phyloP scores from a whole-genome alignment of 768 basidiomycete species.

The Auricularia auricula-judae region DNA sequence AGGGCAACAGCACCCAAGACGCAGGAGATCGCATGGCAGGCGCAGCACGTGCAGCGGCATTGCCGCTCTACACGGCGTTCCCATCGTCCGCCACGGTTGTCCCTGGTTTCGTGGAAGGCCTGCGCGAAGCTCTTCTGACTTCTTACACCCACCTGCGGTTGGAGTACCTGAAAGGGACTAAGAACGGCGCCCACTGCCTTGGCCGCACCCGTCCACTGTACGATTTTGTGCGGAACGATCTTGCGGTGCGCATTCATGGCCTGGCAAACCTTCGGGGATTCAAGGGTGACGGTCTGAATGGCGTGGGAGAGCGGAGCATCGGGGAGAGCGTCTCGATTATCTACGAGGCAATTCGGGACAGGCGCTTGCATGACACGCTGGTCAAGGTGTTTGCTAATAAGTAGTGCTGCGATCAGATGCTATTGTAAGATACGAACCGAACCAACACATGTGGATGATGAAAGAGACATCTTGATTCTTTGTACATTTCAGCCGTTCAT shows the following conservation, averaged over 20 bases:
- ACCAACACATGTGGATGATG: too few species aligned
- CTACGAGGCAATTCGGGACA: conserved; percentile 68
- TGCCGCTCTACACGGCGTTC: neutral
- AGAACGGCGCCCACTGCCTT: conserved; percentile 37
- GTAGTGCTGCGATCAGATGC: too few species aligned
- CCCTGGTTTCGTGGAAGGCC: neutral
- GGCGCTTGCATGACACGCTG: conserved; percentile 47
- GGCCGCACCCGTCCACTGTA: conserved; percentile 63
- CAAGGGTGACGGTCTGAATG: neutral
- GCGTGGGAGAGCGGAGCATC: conserved; percentile 53
- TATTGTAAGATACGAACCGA: too few species aligned
- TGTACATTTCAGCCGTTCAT: too few species aligned
- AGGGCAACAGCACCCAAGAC: conserved; percentile 40
- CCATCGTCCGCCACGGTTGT: neutral
- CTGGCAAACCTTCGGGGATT: conserved; percentile 44
- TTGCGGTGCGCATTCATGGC: conserved; percentile 74
- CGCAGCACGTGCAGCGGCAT: neutral
- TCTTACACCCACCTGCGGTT: conserved; percentile 26
- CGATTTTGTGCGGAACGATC: conserved; percentile 57
- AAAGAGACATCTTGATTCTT: too few species aligned
- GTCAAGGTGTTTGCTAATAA: conserved; percentile 32
- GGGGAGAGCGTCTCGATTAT: conserved; percentile 66
- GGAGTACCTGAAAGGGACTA: conserved; percentile 46
- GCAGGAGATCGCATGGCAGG: neutral
- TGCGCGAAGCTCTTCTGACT: neutral